Evolutionary conservation across 2,329 filamentous ascomycete species (phyloP), one percentile per base, ranked within the genome.

Genomic region (Xylariaceae sp.): DNA sequence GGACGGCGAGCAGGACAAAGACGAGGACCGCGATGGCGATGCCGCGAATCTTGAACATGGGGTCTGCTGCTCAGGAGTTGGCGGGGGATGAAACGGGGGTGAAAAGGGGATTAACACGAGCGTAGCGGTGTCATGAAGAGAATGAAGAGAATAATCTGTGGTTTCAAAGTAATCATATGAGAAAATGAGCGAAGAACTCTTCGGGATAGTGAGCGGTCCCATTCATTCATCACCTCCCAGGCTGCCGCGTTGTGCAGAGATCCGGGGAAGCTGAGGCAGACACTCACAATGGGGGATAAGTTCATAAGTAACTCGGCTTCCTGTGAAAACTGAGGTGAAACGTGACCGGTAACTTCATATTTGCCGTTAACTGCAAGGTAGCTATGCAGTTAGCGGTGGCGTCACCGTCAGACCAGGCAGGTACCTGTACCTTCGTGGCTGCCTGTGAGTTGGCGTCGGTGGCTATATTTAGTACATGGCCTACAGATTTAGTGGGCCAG

Each of bases 31-130:
- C 66, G 53, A 79, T 71, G 58, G 73, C 71, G 63, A 77, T 67
- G 54, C 78, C 77, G 35, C 78, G 80, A 54, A 82, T 61, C 71
- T 77, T 76, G 64, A 75, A 76, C 78, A 82, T 81, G 52, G 60
- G 56, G 39, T 23, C 51, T 39, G 15, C 15, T 35, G 47, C 23
- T 30, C 23, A 30, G 45, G 56, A 50, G 18, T 45, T 17, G 8
- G 48, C 13, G n/a, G 30, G 15, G 15, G 30, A 30, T 30, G 23
- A 30, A 44, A 44, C 18, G 51, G 13, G 56, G 50, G 41, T 39
- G 41, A 37, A 47, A 23, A 11, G 23, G 13, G 6, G 6, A 5
- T 7, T 35, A 44, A 48, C 47, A 34, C 48, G 4, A 44, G 13
- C 4, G 41, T 13, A n/a, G 41, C n/a, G 9, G 41, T 45, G 41